These are phyloP conservation scores for Domatiomyces catenatus DNA, from an alignment of 2,329 filamentous ascomycete genomes.

Conservation along the genomic window DNA sequence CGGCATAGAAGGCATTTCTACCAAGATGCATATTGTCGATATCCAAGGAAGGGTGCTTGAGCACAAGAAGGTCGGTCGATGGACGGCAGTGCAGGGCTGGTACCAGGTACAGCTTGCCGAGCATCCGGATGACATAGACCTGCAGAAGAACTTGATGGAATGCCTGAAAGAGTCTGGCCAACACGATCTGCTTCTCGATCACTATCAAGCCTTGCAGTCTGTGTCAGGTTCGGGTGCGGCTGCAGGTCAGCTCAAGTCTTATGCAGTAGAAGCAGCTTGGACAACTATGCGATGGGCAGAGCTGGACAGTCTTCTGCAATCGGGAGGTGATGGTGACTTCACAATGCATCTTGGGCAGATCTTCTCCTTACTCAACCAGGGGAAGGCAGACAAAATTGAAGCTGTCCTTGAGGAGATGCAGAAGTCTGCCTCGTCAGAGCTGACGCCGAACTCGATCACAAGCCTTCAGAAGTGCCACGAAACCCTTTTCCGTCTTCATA, in stretches of 20 bases:
- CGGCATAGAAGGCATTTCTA: conserved; percentile 84
- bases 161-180: conserved; percentile 94
- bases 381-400: conserved; percentile 38
- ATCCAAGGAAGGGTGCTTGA: conserved; percentile 87
- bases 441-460: conserved; percentile 61
- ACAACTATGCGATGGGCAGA: conserved; percentile 68
- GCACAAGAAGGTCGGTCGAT: conserved; percentile 81
- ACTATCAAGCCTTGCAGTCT: conserved; percentile 55
- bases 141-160: conserved; percentile 68
- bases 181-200: conserved; percentile 73
- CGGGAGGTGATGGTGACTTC: conserved; percentile 47
- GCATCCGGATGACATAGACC: conserved; percentile 57
- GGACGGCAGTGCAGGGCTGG: conserved; percentile 93
- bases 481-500: conserved; percentile 70
- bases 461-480: conserved; percentile 77
- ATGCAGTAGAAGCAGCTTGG: conserved; percentile 85
- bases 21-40: conserved; percentile 70
- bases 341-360: conserved; percentile 64
- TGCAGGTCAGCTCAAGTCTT: conserved; percentile 52
- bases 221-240: neutral
- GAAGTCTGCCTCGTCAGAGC: conserved; percentile 52
- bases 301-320: conserved; percentile 50
- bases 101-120: conserved; percentile 81
- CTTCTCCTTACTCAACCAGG: conserved; percentile 43
- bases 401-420: conserved; percentile 49